Base-by-base conservation (phyloP, 2,329 filamentous ascomycete species). In the Graphium sp. region DNA sequence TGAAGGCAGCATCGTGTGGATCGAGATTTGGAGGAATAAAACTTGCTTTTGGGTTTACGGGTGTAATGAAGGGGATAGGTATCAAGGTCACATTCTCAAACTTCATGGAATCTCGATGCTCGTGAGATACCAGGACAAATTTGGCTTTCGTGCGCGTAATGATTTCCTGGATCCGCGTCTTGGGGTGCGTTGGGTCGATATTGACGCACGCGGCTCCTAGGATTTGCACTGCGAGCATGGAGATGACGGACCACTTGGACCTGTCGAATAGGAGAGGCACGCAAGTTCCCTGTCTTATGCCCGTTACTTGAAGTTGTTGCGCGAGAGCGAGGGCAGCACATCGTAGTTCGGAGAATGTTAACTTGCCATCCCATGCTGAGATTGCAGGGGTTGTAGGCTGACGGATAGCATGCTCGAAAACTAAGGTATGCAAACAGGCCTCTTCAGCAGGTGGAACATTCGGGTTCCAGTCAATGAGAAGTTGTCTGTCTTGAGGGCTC, bases 1-100 rank as follows among this genome's bases (percentile, higher is more conserved):
- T 58, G 21, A 44, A 47, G 32, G 45, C 38, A n/a, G 39, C 17
- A 11, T 36, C 29, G 4, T 24, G 13, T 8, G 25, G 15, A 26
- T 27, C 14, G 14, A 11, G 14, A 17, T 16, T 7, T 6, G 14
- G 7, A 17, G 6, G n/a, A 24, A 12, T 6, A 7, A 6, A 6
- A 11, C 25, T 16, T 27, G 11, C 11, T 10, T 16, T 11, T 10
- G 25, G 11, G 14, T 7, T n/a, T 12, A 16, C 18, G 14, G 16
- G 11, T 16, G 7, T 12, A 27, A 20, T 17, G 18, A 17, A 9
- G 11, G 13, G 17, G 18, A 22, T 15, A 25, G 14, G 22, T 14
- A 6, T 18, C 1, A 12, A 18, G 22, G 5, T n/a, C n/a, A 5
- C 16, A 25, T 13, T 13, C 10, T 7, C 22, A 1, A 18, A 18